Evolutionary conservation across 2,329 filamentous ascomycete genomes (phyloP).

Genomic region (Arthrocladium fulminans): DNA sequence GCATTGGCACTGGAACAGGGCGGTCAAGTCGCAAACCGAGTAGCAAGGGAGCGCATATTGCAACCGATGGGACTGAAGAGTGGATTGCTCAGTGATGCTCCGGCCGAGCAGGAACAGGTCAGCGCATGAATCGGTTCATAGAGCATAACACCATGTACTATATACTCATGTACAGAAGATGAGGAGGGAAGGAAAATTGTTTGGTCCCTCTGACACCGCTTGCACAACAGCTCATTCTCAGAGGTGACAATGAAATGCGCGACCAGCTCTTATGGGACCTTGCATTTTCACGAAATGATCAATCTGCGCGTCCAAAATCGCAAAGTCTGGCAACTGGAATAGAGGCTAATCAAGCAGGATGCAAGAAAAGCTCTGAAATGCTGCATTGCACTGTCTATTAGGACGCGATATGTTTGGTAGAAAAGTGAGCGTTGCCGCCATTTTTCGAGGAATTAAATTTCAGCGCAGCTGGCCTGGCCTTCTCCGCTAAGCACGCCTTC

Average conservation of each 20-base stretch:
- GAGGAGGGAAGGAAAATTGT: constrained; percentile 42
- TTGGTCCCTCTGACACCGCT: constrained; percentile 76
- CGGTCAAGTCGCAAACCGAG: constrained; percentile 62
- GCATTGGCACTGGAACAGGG: constrained; percentile 85
- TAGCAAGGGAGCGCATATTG: constrained; percentile 70
- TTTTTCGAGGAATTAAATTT: constrained; percentile 7
- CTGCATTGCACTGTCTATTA: constrained; percentile 78
- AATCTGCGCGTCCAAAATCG: constrained; percentile 55
- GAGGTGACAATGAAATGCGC: constrained; percentile 42
- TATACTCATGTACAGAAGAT: constrained; percentile 23
- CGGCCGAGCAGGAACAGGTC: neutral
- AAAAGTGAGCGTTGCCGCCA: constrained; percentile 27
- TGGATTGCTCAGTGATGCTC: neutral
- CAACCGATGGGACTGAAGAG: constrained; percentile 37
- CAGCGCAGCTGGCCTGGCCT: neutral
- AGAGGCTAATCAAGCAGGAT: constrained; percentile 59
- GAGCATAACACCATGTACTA: neutral
- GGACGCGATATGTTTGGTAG: constrained; percentile 56
- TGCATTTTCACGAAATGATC: too few species aligned
- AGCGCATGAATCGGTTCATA: neutral
- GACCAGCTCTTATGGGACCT: constrained; percentile 67
- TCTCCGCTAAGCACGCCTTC: constrained; percentile 7
- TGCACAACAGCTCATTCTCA: constrained; percentile 49
- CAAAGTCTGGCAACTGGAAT: constrained; percentile 55
- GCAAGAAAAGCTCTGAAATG: constrained; percentile 51